Evolutionary conservation across 2,329 filamentous ascomycete genomes (phyloP), one percentile per base, ranked within the genome.

Genomic region (Coniochaeta prunicola): DNA sequence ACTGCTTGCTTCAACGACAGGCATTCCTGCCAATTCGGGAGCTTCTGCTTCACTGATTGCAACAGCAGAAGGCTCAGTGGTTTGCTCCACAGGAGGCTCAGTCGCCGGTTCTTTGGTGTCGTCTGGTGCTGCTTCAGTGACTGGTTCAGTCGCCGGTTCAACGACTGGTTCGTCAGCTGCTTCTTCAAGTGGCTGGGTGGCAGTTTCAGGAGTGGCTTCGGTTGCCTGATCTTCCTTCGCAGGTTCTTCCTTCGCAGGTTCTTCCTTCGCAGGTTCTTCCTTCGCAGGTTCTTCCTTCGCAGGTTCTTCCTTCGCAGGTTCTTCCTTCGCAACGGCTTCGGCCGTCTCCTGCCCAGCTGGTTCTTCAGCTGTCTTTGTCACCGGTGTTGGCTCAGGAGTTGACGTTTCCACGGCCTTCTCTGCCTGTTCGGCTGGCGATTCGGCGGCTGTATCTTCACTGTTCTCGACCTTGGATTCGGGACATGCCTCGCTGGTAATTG

Each of bases 341-440:
- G 50, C 8, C 61, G 33, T 2, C 15, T 38, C 36, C 4, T n/a
- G 15, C 15, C 64, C n/a, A 62, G 64, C 80, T 45, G 76, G 74
- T 1, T 79, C 74, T 4, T 75, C 80, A 71, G 64, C 61, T 0
- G 64, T 66, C 2, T 65, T 62, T 2, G 33, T 36, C 17, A 15
- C 53, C 4, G 19, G 30, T 31, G 50, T 19, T 55, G 30, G 19
- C 12, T 55, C 60, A 26, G 54, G 34, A 28, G 57, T 53, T 10
- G 31, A 33, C 24, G 21, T 31, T 24, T 24, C n/a, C 17, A 13
- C 9, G 6, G 30, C 21, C 30, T 7, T 2, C 24, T 31, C 4
- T 15, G 8, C 24, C n/a, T 62, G 60, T 30, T 56, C 50, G 28
- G 17, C 19, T 26, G 50, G 15, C 19, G 36, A 28, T 54, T 17